Evolutionary conservation across 768 basidiomycete species (phyloP).

Genomic region (Boletus rex-veris): DNA sequence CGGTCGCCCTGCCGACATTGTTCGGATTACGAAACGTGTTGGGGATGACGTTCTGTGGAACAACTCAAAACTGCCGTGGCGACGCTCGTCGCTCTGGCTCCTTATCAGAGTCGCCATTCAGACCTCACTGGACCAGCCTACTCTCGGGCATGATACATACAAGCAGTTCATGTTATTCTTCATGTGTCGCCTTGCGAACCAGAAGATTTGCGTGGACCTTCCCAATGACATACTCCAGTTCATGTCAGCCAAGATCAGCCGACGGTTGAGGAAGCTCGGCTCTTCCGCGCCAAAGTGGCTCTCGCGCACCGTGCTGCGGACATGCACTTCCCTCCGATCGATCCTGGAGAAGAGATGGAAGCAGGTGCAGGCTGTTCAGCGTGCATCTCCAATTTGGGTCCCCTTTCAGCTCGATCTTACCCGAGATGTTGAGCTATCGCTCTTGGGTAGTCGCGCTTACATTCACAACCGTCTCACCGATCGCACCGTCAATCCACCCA

Average conservation of each 20-base stretch:
- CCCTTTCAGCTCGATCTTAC: constrained; percentile 27
- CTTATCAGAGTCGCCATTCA: constrained; percentile 33
- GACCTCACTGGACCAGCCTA: constrained; percentile 23
- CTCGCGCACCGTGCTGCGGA: constrained; percentile 38
- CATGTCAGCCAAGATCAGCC: constrained; percentile 28
- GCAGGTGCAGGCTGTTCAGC: constrained; percentile 28
- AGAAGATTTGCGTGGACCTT: constrained; percentile 12
- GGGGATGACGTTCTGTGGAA: constrained; percentile 10
- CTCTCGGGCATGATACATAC: constrained; percentile 30
- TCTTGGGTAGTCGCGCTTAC: constrained; percentile 28
- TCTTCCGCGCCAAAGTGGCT: constrained; percentile 24
- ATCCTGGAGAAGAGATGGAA: constrained; percentile 35
- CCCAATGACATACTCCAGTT: constrained; percentile 28
- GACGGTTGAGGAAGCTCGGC: constrained; percentile 26
- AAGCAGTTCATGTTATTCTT: constrained; percentile 49
- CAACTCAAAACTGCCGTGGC: constrained; percentile 21
- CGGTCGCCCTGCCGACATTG: constrained; percentile 15
- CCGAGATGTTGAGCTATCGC: constrained; percentile 33
- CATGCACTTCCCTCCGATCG: constrained; percentile 27
- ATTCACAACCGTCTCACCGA: constrained; percentile 15
- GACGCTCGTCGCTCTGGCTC: constrained; percentile 38
- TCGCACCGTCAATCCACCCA: too few relatives aligned
- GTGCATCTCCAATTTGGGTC: constrained; percentile 28
- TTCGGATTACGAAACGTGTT: constrained; percentile 31
- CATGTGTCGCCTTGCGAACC: constrained; percentile 27